These are phyloP conservation scores for Backusella psychrophila DNA, from an alignment of 192 early-diverging fungal genomes.

Conservation along the genomic window DNA sequence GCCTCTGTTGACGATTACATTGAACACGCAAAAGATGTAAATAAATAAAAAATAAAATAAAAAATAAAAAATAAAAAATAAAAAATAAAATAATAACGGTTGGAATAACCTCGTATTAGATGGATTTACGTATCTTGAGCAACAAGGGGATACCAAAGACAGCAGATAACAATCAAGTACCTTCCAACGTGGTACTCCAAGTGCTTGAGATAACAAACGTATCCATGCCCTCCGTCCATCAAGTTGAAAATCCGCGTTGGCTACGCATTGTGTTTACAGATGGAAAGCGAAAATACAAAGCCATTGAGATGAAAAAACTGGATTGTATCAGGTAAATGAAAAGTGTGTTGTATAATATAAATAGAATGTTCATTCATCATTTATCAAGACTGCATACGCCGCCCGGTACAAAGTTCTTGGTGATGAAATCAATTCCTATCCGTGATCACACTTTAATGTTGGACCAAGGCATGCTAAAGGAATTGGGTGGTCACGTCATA, in stretches of 20 bases:
- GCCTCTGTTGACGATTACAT: conserved; percentile 18
- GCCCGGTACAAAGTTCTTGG: conserved; percentile 34
- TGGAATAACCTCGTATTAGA: not conserved
- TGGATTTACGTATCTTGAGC: conserved; percentile 20
- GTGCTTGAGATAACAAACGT: conserved; percentile 30
- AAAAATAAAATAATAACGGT: no score
- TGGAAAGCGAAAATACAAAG: conserved; percentile 35
- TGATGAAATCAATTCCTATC: conserved; percentile 24
- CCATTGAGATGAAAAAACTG: conserved; percentile 32
- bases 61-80: no score
- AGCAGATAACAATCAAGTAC: not conserved
- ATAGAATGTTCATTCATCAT: no score
- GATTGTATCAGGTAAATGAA: conserved; percentile 9
- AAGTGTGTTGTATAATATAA: no score
- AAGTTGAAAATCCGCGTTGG: conserved; percentile 24
- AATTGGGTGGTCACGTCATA: conserved; percentile 33
- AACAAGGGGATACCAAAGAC: conserved; percentile 16
- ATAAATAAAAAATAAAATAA: no score
- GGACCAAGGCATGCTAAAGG: conserved; percentile 23
- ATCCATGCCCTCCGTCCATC: conserved; percentile 25
- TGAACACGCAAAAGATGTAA: conserved; percentile 20
- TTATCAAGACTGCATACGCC: conserved; percentile 22
- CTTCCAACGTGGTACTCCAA: conserved; percentile 23
- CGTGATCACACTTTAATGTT: conserved; percentile 29
- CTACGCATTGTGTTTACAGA: conserved; percentile 32